Percentiles rank a stretch among this genome's conserved stretches.
Evolutionary conservation across 2,329 filamentous ascomycete genomes (phyloP).

Genomic region (Aspergillus pseudotamarii): DNA sequence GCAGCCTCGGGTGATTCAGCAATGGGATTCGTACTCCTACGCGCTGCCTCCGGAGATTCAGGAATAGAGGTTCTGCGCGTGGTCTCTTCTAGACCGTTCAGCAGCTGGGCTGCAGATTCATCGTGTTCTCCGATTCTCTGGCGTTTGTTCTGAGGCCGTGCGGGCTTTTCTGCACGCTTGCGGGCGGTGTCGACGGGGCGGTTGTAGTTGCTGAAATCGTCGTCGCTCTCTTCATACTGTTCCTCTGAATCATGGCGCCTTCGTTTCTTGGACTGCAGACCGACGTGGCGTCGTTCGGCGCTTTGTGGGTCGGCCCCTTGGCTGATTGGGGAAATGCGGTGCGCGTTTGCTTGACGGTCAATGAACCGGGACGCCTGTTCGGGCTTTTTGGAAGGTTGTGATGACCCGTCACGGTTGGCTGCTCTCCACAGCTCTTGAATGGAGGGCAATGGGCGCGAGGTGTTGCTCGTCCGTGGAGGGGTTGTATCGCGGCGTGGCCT

Average conservation of each 20-base stretch:
- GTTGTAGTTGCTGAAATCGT: conserved; percentile 48
- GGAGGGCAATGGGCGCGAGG: background rate
- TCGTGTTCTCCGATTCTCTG: conserved; percentile 6
- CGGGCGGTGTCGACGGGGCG: conserved; percentile 35
- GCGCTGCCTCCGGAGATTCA: background rate
- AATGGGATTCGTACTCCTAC: no score
- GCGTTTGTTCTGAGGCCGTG: conserved; percentile 11
- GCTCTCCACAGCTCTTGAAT: conserved; percentile 13
- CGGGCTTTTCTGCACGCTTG: conserved; percentile 39
- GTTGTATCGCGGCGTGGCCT: background rate
- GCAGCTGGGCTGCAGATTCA: conserved; percentile 11
- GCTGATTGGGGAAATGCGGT: conserved; percentile 39
- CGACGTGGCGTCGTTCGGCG: conserved; percentile 18
- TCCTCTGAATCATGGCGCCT: conserved; percentile 16
- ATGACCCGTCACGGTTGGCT: background rate
- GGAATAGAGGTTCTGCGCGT: background rate
- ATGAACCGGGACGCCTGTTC: conserved; percentile 29
- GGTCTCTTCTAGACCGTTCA: conserved; percentile 4
- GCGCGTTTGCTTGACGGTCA: conserved; percentile 38
- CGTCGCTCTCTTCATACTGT: conserved; percentile 40
- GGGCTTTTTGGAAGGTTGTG: background rate
- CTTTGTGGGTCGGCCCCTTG: conserved; percentile 28
- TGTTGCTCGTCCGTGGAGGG: background rate
- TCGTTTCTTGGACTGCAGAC: conserved; percentile 20
- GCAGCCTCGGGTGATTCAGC: background rate